Evolutionary conservation across 148 eudicot genomes (phyloP), one percentile per base, ranked within the genome.

Genomic region (Amaranthus hypochondriacus): DNA sequence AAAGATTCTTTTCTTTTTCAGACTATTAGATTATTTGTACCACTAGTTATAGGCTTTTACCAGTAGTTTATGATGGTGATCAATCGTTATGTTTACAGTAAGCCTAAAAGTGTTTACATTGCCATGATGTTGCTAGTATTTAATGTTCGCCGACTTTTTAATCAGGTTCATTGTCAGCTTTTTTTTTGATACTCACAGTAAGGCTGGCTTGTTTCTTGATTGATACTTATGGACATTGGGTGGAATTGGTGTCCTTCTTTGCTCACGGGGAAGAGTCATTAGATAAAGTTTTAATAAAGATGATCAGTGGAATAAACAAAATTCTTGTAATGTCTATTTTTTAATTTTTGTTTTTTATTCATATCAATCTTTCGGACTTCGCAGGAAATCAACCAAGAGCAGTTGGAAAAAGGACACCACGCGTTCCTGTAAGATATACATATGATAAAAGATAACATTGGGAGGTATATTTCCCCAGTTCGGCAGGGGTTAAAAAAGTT

Each of bases 341-440:
- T 59, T 57, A 39, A 48, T 11, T 62, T 50, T 21, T 67, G 12
- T 46, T 43, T 57, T 43, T 57, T 68, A 63, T 63, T 72, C 73
- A 52, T 14, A 74, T 76, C 39, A 47, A 46, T 59, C 42, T 15
- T 15, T 76, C 83, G 44, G 28, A 63, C 76, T 13, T 65, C 79
- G 50, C 80, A 94, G 97, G 84, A 69, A 88, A 74, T 75, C 88
- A 90, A 76, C 88, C 92, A 79, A 85, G 96, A 73, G 96, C 90
- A 71, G 99, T 96, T 78, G 97, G 99, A 68, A 96, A 96, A 84
- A 90, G 99, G 84, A 96, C 97, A 2, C 99, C 99, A 11, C 89
- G 99, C 61, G 80, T 89, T 62, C 97, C 97, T 67, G 86, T 96
- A 77, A 84, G 86, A 63, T 89, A 81, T 84, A 83, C 92, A 48